These are phyloP conservation scores for Lithocarpus polystachyus DNA, from an alignment of 306 rosid species.

Conservation along the genomic window DNA sequence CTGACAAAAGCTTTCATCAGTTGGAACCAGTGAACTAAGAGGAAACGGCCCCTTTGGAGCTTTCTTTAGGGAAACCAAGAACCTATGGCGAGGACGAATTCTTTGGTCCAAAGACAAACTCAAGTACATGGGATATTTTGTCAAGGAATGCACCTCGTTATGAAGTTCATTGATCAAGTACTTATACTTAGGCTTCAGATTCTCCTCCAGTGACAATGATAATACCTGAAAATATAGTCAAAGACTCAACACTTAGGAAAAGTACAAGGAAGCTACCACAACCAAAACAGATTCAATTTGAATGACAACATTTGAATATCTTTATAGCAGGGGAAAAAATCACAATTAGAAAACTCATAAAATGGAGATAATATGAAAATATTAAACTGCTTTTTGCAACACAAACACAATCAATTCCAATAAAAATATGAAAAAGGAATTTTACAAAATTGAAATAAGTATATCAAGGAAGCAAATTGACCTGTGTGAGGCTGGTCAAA, in stretches of 20 bases:
- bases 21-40: conserved; percentile 80
- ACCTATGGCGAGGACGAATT: conserved; percentile 97
- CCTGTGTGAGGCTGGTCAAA: conserved; percentile 91
- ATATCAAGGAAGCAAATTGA: conserved; percentile 25
- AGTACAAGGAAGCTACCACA: background rate
- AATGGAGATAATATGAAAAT: background rate
- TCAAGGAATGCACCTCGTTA: conserved; percentile 86
- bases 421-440: background rate
- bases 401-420: background rate
- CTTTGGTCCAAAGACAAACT: conserved; percentile 96
- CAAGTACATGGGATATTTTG: conserved; percentile 91
- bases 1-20: conserved; percentile 87
- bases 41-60: conserved; percentile 99
- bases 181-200: conserved; percentile 90
- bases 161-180: conserved; percentile 87
- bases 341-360: background rate
- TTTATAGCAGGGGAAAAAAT: background rate
- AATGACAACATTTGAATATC: background rate
- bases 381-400: background rate
- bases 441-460: background rate
- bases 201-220: conserved; percentile 86
- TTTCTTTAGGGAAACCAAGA: conserved; percentile 88
- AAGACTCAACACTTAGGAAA: conserved; percentile 7
- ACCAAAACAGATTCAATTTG: conserved; percentile 5
- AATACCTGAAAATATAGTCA: conserved; percentile 60